Percentiles rank a stretch among this genome's conserved stretches.
Conservation (phyloP, 169 alveolate species). For the Theileria luwenshuni region DNA sequence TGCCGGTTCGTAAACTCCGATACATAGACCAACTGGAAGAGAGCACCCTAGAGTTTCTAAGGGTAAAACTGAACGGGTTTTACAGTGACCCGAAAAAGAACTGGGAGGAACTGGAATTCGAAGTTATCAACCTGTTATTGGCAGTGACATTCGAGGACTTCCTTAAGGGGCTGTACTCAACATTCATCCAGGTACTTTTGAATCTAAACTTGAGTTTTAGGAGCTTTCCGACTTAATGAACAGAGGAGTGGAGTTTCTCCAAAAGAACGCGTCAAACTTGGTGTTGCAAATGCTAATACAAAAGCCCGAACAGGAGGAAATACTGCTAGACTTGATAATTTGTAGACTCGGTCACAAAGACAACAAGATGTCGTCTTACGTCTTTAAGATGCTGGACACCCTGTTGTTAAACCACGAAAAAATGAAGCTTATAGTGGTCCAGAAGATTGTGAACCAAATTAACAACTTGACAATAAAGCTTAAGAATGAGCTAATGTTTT, state of each 20-base stretch:
- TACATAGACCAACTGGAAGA: constrained; percentile 49
- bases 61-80: neutral
- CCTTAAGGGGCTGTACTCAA: constrained; percentile 57
- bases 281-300: constrained; percentile 57
- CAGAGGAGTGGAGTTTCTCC: constrained; percentile 42
- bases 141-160: constrained; percentile 61
- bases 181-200: constrained; percentile 56
- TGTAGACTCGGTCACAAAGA: constrained; percentile 17
- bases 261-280: constrained; percentile 39
- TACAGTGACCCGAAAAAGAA: constrained; percentile 8
- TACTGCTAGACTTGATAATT: constrained; percentile 40
- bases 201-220: constrained; percentile 1
- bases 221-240: constrained; percentile 51
- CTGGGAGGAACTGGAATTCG: constrained; percentile 41
- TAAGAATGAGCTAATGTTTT: constrained; percentile 1
- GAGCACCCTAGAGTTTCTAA: constrained; percentile 1
- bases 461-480: constrained; percentile 8
- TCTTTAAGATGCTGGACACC: constrained; percentile 39
- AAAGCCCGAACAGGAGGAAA: constrained; percentile 68
- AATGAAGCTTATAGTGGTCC: constrained; percentile 55
- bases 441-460: constrained; percentile 14
- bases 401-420: constrained; percentile 46
- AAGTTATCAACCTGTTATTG: constrained; percentile 35
- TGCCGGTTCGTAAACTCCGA: constrained; percentile 48
- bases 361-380: constrained; percentile 41